These are phyloP conservation scores for Bocquillonia castaneifolia DNA, from an alignment of 441 rosid genomes.

Conservation along the genomic window DNA sequence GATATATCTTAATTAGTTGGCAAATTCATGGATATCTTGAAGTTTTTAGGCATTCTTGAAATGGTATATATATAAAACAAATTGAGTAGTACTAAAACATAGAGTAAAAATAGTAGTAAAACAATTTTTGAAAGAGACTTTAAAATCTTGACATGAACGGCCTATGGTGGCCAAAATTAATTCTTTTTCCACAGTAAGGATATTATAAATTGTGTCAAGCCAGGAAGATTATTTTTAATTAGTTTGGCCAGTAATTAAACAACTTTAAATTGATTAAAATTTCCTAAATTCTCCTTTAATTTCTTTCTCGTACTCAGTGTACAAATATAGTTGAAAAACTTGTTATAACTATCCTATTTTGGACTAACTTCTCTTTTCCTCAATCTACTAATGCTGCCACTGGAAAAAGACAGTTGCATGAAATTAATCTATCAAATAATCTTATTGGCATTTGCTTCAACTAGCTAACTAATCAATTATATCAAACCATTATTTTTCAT, in stretches of 20 bases:
- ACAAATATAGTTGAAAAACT: slow-evolving; percentile 9
- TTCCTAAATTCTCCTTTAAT: slow-evolving; percentile 6
- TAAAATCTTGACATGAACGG: neutral
- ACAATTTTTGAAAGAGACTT: neutral
- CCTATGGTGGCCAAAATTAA: neutral
- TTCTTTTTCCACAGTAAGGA: neutral
- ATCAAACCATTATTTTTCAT: neutral
- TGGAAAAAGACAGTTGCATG: neutral
- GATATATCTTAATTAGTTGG: slow-evolving; percentile 21
- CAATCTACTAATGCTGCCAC: neutral
- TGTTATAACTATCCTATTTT: slow-evolving; percentile 16
- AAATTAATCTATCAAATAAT: too few relatives aligned
- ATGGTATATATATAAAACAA: neutral
- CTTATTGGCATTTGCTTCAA: slow-evolving; percentile 6
- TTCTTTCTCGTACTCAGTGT: neutral
- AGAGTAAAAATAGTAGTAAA: slow-evolving; percentile 14
- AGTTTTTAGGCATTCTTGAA: neutral
- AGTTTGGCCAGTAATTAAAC: slow-evolving; percentile 5
- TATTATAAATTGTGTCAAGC: slow-evolving; percentile 15
- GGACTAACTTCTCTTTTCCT: slow-evolving; percentile 16
- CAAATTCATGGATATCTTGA: slow-evolving; percentile 12
- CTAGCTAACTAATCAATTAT: slow-evolving; percentile 11
- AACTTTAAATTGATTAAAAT: slow-evolving; percentile 1
- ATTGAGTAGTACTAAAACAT: slow-evolving; percentile 4
- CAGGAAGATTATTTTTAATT: neutral